phyloP scores from a whole-genome alignment of 208 protist species.

The Acanthamoeba healyi region DNA sequence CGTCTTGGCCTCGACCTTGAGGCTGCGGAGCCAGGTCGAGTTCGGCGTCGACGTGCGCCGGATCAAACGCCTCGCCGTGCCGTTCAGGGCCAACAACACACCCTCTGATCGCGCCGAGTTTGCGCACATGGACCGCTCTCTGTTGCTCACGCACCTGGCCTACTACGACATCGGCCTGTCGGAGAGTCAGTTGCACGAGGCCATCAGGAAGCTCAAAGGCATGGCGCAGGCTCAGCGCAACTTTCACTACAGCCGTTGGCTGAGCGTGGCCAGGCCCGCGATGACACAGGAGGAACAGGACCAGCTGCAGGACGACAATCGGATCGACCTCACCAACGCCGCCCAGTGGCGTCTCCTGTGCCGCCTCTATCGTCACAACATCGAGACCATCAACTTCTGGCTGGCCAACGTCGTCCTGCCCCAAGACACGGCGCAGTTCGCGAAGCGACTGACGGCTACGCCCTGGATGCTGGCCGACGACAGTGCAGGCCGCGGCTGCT shows the following conservation, averaged over 20 bases:
- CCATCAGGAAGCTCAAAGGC: slow-evolving; percentile 45
- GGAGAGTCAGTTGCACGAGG: slow-evolving; percentile 9
- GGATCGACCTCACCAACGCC: slow-evolving; percentile 5
- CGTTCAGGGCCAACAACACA: slow-evolving; percentile 79
- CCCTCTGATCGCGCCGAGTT: slow-evolving; percentile 80
- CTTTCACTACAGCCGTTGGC: slow-evolving; percentile 61
- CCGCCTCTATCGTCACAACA: not conserved
- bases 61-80: slow-evolving; percentile 77
- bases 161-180: slow-evolving; percentile 79
- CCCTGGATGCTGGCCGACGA: not conserved
- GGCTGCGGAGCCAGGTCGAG: not conserved
- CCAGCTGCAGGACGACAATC: not conserved
- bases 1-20: not conserved
- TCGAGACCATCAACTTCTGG: slow-evolving; percentile 43
- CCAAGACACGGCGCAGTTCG: not conserved
- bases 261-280: not conserved
- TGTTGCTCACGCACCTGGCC: slow-evolving; percentile 79
- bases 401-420: slow-evolving; percentile 64
- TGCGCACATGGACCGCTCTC: slow-evolving; percentile 65
- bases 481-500: not conserved
- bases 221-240: not conserved
- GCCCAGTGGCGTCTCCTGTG: not conserved
- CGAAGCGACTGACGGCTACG: not conserved
- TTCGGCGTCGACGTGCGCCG: not conserved
- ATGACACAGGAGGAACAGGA: not conserved